Base-by-base conservation (phyloP, 129 eudicot species). In the Pseudognaphalium luteoalbum region DNA sequence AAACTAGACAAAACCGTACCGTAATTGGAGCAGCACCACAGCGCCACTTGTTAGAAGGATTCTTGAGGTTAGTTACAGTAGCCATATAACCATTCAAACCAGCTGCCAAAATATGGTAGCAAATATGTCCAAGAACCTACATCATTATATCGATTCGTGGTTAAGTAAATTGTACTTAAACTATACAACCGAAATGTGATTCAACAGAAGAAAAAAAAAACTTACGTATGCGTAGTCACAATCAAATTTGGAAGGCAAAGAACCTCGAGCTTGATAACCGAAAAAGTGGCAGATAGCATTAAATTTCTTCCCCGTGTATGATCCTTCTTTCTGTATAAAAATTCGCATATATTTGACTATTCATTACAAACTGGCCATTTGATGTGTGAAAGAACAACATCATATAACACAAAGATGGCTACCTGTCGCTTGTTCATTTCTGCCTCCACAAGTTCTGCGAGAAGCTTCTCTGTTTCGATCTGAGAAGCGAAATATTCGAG, bases 11-110 rank as follows among this genome's bases (percentile, higher is more conserved):
- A 84, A 70, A 72, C 72, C 83, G 29, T 92, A 92, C 98, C 51
- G 98, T 86, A 44, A 92, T 90, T 50, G 98, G 96, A 78, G 98
- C 95, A 81, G 98, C 98, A 80, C 96, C 96, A 78, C 98, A 90
- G 2, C 80, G 84, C 98, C 98, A 93, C 82, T 90, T 90, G 73
- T 88, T 85, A 58, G 79, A 88, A 10, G 95, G 96, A 72, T 82
- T 86, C 80, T 93, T 93, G 74, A 93, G 82, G 87, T 90, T 93
- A 30, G 87, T 93, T 28, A 85, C 86, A 68, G 98, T 93, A 30
- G 98, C 97, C 96, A 93, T 74, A 72, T 90, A 93, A 44, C 98
- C 98, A 73, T 93, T 93, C 75, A 93, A 77, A 61, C 97, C 89
- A 80, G 98, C 91, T 69, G 95, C 96, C 41, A 93, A 82, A 72